Evolutionary conservation across 208 protist genomes (phyloP), one percentile per base, ranked within the genome.

Genomic region (Trichomonas tenax): DNA sequence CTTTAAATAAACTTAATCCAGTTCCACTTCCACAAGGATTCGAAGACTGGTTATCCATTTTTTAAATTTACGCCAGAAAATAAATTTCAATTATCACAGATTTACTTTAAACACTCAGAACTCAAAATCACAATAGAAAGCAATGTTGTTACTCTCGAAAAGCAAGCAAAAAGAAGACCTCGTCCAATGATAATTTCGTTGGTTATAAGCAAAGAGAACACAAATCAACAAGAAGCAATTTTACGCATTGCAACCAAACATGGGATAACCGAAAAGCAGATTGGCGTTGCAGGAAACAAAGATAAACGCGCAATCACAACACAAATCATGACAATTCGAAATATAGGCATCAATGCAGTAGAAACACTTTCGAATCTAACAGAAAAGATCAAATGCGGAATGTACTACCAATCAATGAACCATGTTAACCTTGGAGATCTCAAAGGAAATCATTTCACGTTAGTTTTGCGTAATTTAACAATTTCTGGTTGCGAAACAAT

Each of bases 281-380:
- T 93, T 51, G 86, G 86, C 34, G n/a, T 51, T 51, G 40, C 86
- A 17, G 86, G 86, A 51, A 93, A n/a, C 44, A 93, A 93, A 51
- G 86, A 93, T 36, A 93, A 93, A 38, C 23, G 86, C n/a, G 86
- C 40, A 93, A 93, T 93, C 15, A 93, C 86, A 38, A 93, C 86
- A 51, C 86, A 93, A 51, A 38, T 93, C 31, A n/a, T 34, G 15
- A 44, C 86, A 48, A 93, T 93, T 10, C 6, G 44, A 34, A 44
- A 93, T 38, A 26, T 93, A 40, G 40, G 40, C 8, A 34, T 40
- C 6, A 23, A 48, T 58, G 1, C 26, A 40, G 3, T 58, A 17
- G 86, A 93, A 93, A 14, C 17, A 26, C 14, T 38, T 15, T 3
- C 44, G n/a, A 93, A 48, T 17, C 15, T 93, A 17, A 44, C 40